phyloP scores from a whole-genome alignment of 2,329 filamentous ascomycete genomes.

The Mycosphaerella sp. region DNA sequence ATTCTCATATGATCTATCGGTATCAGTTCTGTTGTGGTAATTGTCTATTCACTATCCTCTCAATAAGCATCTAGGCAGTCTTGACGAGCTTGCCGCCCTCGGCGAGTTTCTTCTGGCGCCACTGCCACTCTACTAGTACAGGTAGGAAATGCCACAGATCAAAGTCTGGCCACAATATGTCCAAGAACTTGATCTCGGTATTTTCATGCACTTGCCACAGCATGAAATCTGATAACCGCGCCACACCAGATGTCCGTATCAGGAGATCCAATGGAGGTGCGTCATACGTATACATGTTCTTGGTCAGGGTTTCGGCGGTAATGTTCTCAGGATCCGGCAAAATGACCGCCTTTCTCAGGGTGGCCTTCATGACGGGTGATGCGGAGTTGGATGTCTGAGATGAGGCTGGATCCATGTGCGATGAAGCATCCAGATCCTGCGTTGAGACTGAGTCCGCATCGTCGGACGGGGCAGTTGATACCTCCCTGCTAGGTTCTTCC shows the following conservation, averaged over 20 bases:
- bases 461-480: conserved; percentile 17
- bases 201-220: conserved; percentile 95
- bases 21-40: not conserved
- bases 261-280: conserved; percentile 87
- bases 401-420: conserved; percentile 36
- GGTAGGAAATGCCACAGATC: conserved; percentile 90
- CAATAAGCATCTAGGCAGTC: not conserved
- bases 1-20: not conserved
- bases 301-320: conserved; percentile 70
- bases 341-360: conserved; percentile 9
- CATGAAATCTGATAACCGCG: conserved; percentile 94
- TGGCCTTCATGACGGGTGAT: conserved; percentile 36
- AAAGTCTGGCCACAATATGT: conserved; percentile 94
- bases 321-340: conserved; percentile 79
- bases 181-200: conserved; percentile 85
- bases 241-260: conserved; percentile 86
- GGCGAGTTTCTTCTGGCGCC: conserved; percentile 46
- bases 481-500: conserved; percentile 21
- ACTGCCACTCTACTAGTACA: conserved; percentile 85
- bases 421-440: conserved; percentile 27
- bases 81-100: conserved; percentile 20
- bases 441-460: conserved; percentile 24
- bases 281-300: conserved; percentile 80
- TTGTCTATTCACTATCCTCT: not conserved
- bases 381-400: conserved; percentile 35